Evolutionary conservation across 805 yeast genomes (phyloP), one percentile per base, ranked within the genome.

Genomic region (Monosporozyma siamensis): DNA sequence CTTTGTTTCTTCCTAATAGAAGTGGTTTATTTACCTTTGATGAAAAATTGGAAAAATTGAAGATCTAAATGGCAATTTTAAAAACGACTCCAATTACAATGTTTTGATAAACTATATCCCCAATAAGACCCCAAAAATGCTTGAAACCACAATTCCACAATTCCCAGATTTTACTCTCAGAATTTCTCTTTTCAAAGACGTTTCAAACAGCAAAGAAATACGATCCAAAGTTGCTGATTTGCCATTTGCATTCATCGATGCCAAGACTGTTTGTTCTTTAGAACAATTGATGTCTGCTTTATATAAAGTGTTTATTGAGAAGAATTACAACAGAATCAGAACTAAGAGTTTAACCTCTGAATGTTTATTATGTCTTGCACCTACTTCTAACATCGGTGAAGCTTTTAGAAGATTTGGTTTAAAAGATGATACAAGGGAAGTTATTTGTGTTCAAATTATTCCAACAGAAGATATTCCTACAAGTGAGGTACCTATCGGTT

Each of bases 291-390:
- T 68, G 41, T 67, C 79, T 38, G 78, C 85, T 1, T 58, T 80
- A 1, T 77, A 80, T 55, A 72, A 80, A 48, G 74, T 85, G 2
- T 51, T 84, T 2, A 58, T 70, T 11, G 88, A 82, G 56, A 51
- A 59, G 20, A 56, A 56, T 1, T 65, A 67, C 29, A 74, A 67
- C 11, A 68, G 51, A 38, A 68, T 75, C 67, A 71, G 79, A 49
- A 80, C 95, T 8, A 77, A 72, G 49, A 71, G 78, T 1, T 51
- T 85, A 25, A 82, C 83, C 54, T 78, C 92, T 0, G 95, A 86
- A 53, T 67, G 82, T 31, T 72, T 84, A 20, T 74, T 80, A 53
- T 74, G 78, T 44, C 64, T 86, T 45, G 76, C 88, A 1, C 86
- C 90, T 2, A 71, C 77, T 6, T 79, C 77, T 50, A 83, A 82